Percentiles rank a stretch among this genome's conserved stretches.
These are phyloP conservation scores for Suillus lakei DNA, from an alignment of 768 basidiomycete species.

Conservation along the genomic window DNA sequence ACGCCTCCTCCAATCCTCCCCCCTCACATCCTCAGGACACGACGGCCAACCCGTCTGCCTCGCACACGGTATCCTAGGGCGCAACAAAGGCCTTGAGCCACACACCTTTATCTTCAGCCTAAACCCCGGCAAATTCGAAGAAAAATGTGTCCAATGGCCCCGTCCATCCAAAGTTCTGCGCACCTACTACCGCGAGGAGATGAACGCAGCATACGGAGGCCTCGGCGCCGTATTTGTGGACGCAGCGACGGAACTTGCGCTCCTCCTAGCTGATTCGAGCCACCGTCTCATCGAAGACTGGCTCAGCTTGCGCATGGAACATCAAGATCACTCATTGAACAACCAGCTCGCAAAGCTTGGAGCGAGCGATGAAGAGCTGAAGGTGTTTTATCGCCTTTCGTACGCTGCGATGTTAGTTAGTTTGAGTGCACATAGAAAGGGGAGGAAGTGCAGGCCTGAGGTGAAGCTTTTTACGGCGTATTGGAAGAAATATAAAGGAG, in stretches of 20 bases:
- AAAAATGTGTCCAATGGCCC: constrained; percentile 7
- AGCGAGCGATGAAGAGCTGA: neutral
- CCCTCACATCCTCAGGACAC: constrained; percentile 5
- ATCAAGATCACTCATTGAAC: neutral
- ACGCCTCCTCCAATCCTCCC: constrained; percentile 1
- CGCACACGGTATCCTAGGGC: constrained; percentile 5
- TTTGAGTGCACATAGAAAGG: constrained; percentile 8
- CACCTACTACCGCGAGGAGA: constrained; percentile 1
- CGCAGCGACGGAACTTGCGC: neutral
- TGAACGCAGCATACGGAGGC: constrained; percentile 1
- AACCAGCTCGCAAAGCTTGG: constrained; percentile 2
- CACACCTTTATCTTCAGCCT: neutral
- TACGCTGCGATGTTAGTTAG: constrained; percentile 10
- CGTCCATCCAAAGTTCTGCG: constrained; percentile 3
- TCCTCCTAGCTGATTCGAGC: constrained; percentile 7
- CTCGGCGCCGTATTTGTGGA: neutral
- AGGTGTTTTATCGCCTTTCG: constrained; percentile 3
- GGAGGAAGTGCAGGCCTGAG: neutral
- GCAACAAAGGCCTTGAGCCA: constrained; percentile 3
- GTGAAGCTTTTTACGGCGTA: constrained; percentile 5
- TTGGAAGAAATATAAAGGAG: neutral
- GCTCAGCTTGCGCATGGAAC: constrained; percentile 3
- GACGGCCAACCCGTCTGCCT: constrained; percentile 3
- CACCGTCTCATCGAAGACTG: constrained; percentile 9
- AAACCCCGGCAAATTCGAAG: neutral